Evolutionary conservation across 768 basidiomycete genomes (phyloP).

Genomic region (Tephrocybe sp.): DNA sequence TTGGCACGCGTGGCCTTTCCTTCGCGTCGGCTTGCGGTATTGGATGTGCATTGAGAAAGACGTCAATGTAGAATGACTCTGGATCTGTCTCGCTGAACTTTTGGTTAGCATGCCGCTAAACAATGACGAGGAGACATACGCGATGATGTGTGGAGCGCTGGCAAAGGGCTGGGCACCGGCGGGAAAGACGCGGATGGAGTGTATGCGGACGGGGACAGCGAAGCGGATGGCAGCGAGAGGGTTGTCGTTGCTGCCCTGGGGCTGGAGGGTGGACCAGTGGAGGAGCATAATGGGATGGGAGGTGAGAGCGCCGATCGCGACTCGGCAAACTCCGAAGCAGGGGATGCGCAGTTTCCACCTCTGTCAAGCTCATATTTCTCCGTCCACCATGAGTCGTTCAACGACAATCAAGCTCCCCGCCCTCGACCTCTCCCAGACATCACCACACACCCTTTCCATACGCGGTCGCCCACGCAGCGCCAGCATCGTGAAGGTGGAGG

Average conservation of each 20-base stretch:
- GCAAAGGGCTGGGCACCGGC: constrained; percentile 61
- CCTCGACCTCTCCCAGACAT: constrained; percentile 35
- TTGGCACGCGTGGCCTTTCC: constrained; percentile 63
- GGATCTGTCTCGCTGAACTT: constrained; percentile 64
- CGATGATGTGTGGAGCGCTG: constrained; percentile 57
- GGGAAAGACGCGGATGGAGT: constrained; percentile 70
- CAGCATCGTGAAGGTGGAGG: constrained; percentile 84
- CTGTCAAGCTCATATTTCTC: constrained; percentile 12
- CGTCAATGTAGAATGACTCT: constrained; percentile 68
- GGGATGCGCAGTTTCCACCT: constrained; percentile 15
- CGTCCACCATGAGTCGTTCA: constrained; percentile 46
- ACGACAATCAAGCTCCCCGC: constrained; percentile 57
- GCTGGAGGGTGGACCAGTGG: constrained; percentile 63
- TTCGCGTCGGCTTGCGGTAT: constrained; percentile 42
- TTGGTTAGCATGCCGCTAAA: constrained; percentile 4
- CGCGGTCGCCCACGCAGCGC: constrained; percentile 59
- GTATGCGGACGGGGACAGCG: constrained; percentile 63
- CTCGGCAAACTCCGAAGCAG: constrained; percentile 29
- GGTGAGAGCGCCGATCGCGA: not conserved
- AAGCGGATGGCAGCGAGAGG: constrained; percentile 73
- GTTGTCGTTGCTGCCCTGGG: constrained; percentile 56
- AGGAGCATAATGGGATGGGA: constrained; percentile 50
- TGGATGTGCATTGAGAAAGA: constrained; percentile 74
- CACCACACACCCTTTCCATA: constrained; percentile 28
- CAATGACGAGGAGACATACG: constrained; percentile 39